Conservation (phyloP, 768 basidiomycete species). For the Kwoniella shandongensis region DNA sequence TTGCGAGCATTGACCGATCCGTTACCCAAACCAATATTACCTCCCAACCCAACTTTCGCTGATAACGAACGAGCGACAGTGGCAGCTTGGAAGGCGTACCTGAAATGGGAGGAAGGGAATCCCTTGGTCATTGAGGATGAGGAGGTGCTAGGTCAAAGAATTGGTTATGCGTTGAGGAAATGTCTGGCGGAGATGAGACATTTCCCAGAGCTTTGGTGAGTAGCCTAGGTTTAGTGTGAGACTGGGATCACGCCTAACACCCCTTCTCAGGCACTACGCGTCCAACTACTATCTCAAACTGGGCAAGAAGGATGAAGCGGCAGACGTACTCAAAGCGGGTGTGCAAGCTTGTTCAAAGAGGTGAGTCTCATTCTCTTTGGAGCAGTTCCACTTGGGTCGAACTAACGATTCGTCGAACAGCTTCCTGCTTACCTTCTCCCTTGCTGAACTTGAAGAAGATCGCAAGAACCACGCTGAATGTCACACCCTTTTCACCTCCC, state of each 20-base stretch:
- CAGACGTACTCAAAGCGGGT: conserved; percentile 76
- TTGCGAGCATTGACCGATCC: conserved; percentile 66
- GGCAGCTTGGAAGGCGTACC: conserved; percentile 84
- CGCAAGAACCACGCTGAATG: conserved; percentile 68
- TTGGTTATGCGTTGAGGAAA: conserved; percentile 82
- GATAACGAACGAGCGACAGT: conserved; percentile 70
- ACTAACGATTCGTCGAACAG: too few relatives aligned
- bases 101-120: conserved; percentile 94
- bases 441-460: conserved; percentile 70
- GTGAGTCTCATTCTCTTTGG: conserved; percentile 53
- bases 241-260: background rate
- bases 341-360: conserved; percentile 83
- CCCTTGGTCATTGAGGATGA: conserved; percentile 88
- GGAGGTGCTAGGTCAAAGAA: conserved; percentile 64
- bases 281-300: conserved; percentile 74
- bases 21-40: conserved; percentile 66
- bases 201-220: conserved; percentile 90
- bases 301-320: conserved; percentile 77
- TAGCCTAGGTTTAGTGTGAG: conserved; percentile 1
- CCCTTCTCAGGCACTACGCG: conserved; percentile 74
- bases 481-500: conserved; percentile 69
- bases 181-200: conserved; percentile 89
- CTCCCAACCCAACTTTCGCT: conserved; percentile 71
- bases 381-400: too few relatives aligned
- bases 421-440: conserved; percentile 86